These are phyloP conservation scores for Dactylellina cionopaga DNA, from an alignment of 2,329 filamentous ascomycete genomes.

Conservation along the genomic window DNA sequence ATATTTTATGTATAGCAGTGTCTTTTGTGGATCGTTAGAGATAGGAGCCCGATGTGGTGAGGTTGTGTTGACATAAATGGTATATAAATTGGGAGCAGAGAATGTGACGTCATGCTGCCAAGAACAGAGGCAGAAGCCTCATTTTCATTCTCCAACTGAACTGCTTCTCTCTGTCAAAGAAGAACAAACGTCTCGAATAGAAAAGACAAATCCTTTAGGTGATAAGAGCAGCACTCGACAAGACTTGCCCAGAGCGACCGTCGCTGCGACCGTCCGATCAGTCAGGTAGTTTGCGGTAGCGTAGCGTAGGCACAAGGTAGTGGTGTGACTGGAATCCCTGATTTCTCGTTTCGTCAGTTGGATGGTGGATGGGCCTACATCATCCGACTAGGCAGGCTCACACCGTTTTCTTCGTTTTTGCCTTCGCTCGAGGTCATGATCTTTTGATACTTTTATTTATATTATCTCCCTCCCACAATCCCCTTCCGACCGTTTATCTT, in stretches of 20 bases:
- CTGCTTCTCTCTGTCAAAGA: too few species aligned
- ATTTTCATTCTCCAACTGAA: too few species aligned
- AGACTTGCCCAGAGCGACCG: background rate
- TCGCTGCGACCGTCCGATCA: too few species aligned
- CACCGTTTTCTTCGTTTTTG: constrained; percentile 1
- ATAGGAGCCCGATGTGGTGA: too few species aligned
- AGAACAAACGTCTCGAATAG: background rate
- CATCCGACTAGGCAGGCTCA: constrained; percentile 19
- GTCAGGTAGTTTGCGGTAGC: too few species aligned
- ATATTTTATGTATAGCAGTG: too few species aligned
- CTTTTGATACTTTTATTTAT: background rate
- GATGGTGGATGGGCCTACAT: constrained; percentile 11
- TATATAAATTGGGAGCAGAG: too few species aligned
- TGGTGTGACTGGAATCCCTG: constrained; percentile 48
- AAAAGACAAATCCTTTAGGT: too few species aligned
- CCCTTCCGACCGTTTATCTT: background rate
- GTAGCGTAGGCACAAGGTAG: constrained; percentile 4
- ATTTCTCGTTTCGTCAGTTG: constrained; percentile 3
- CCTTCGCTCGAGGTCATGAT: background rate
- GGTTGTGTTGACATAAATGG: too few species aligned
- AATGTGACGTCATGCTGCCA: background rate
- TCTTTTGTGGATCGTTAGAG: background rate
- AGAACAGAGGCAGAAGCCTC: too few species aligned
- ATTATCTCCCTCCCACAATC: background rate
- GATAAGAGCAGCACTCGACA: background rate